Conservation (phyloP, 192 early-diverging fungal genomes). For the Backusella sp. region DNA sequence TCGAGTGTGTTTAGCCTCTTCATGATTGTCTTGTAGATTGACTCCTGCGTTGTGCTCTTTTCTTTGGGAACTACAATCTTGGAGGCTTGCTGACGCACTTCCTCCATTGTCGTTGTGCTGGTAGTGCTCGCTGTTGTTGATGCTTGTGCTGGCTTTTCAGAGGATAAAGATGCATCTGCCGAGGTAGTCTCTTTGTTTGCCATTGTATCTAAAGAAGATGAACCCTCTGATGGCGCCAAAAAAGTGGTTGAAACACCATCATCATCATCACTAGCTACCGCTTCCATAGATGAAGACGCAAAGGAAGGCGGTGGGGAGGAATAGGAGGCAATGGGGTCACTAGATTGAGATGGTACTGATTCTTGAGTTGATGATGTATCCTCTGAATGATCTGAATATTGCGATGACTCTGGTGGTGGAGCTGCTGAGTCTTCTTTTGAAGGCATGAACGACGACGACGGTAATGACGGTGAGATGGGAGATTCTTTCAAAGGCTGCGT, state of each 20-base stretch:
- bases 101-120: neutral
- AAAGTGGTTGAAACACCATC: neutral
- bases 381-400: neutral
- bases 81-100: neutral
- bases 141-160: neutral
- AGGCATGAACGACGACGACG: neutral
- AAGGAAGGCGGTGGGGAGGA: neutral
- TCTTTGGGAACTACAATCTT: constrained; percentile 4
- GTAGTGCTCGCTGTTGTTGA: neutral
- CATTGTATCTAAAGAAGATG: neutral
- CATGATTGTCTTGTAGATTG: constrained; percentile 90
- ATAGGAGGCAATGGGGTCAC: neutral
- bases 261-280: neutral
- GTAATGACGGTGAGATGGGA: neutral
- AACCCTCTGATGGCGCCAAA: neutral
- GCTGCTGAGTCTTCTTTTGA: neutral
- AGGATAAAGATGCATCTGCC: neutral
- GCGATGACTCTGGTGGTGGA: neutral
- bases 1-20: constrained; percentile 80
- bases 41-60: constrained; percentile 58
- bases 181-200: neutral
- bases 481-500: neutral
- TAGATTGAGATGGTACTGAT: neutral
- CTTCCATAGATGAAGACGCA: neutral
- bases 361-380: neutral